Evolutionary conservation across 441 rosid genomes (phyloP).

Genomic region (Iberis amara): DNA sequence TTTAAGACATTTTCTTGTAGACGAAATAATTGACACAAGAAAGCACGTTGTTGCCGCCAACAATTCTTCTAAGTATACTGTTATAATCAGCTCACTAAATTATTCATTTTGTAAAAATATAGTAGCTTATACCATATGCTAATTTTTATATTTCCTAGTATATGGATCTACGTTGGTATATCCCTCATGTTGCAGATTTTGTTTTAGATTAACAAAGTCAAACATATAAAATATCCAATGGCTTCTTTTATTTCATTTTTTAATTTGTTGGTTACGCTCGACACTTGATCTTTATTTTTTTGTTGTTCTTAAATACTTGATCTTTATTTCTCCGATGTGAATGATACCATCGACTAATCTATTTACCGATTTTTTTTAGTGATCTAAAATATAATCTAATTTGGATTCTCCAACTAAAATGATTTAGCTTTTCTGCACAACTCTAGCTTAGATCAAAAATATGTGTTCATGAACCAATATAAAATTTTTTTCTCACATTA

Average conservation of each 20-base stretch:
- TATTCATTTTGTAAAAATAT: background rate
- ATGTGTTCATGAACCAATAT: no score
- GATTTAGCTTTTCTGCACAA: no score
- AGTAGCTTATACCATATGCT: background rate
- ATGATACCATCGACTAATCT: no score
- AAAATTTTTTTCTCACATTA: no score
- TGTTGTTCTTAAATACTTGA: no score
- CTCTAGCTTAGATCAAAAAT: no score
- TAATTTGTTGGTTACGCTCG: background rate
- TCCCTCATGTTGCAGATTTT: slow-evolving; percentile 20
- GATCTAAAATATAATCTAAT: no score
- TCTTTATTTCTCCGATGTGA: no score
- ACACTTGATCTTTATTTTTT: no score
- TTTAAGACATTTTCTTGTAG: slow-evolving; percentile 14
- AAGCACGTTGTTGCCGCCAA: slow-evolving; percentile 33
- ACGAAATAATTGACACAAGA: slow-evolving; percentile 21
- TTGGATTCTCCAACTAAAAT: no score
- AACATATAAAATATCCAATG: slow-evolving; percentile 3
- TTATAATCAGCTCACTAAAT: slow-evolving; percentile 25
- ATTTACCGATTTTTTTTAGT: no score
- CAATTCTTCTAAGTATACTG: slow-evolving; percentile 14
- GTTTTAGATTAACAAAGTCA: slow-evolving; percentile 19
- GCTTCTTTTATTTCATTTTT: no score
- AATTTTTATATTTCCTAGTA: background rate
- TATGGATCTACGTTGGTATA: slow-evolving; percentile 29